Conservation (phyloP, 768 basidiomycete species). For the Auricularia sp. region DNA sequence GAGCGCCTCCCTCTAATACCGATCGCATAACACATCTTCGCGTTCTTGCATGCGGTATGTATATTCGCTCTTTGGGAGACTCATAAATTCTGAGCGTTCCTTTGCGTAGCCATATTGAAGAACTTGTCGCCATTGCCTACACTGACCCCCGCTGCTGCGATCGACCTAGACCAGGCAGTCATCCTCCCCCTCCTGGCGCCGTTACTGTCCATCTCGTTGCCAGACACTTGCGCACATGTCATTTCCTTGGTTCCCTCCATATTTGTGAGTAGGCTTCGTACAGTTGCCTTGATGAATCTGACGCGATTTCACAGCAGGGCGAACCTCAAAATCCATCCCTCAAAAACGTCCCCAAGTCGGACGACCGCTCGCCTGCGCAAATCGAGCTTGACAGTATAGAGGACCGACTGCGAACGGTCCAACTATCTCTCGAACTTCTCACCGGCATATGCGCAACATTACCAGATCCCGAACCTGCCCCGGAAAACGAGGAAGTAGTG, state of each 20-base stretch:
- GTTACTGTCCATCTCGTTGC: constrained; percentile 50
- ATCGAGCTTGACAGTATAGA: constrained; percentile 67
- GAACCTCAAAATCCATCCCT: constrained; percentile 49
- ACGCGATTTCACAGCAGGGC: constrained; percentile 26
- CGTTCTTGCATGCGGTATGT: constrained; percentile 61
- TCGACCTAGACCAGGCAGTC: constrained; percentile 65
- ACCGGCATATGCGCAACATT: constrained; percentile 83
- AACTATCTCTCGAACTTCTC: constrained; percentile 79
- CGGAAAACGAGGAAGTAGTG: constrained; percentile 11
- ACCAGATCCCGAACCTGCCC: constrained; percentile 54
- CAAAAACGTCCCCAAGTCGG: constrained; percentile 60
- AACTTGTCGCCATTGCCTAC: constrained; percentile 71
- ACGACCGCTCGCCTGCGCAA: constrained; percentile 64
- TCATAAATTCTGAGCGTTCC: neutral
- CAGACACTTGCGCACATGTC: constrained; percentile 21
- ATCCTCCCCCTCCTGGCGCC: constrained; percentile 63
- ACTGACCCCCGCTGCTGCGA: constrained; percentile 46
- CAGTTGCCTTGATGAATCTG: too few relatives aligned
- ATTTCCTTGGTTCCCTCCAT: constrained; percentile 13
- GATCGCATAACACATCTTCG: constrained; percentile 44
- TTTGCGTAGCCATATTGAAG: constrained; percentile 51
- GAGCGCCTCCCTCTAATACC: constrained; percentile 21
- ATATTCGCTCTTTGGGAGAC: neutral
- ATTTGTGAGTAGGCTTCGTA: constrained; percentile 31
- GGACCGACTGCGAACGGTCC: constrained; percentile 57